Conservation (phyloP, 768 basidiomycete genomes). For the Naematelia aurantialba region DNA sequence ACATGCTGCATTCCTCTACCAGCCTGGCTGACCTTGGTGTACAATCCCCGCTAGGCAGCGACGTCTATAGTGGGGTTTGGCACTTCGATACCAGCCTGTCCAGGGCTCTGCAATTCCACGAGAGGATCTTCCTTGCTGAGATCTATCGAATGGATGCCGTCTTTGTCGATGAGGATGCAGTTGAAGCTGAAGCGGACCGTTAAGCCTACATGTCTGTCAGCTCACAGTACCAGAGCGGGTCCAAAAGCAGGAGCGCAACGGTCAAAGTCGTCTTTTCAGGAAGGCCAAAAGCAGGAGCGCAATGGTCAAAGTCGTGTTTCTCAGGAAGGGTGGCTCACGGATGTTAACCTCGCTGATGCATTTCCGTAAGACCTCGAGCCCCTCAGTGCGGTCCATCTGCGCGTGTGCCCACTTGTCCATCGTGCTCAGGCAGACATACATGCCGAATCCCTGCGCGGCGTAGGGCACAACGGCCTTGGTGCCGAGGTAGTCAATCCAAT, state of each 20-base stretch:
- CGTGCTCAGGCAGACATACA: conserved; percentile 86
- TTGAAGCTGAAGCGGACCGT: conserved; percentile 63
- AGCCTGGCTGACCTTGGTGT: not conserved
- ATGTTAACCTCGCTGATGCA: conserved; percentile 81
- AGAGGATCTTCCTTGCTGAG: conserved; percentile 49
- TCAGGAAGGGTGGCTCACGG: conserved; percentile 55
- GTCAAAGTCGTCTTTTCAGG: no score
- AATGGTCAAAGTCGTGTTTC: no score
- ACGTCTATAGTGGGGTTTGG: conserved; percentile 34
- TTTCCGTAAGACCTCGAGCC: conserved; percentile 72
- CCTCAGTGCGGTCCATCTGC: conserved; percentile 77
- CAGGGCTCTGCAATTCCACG: conserved; percentile 15
- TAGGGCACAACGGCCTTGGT: conserved; percentile 85
- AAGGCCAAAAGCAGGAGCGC: no score
- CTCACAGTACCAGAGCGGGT: no score
- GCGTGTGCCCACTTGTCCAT: conserved; percentile 93
- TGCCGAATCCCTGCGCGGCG: conserved; percentile 91
- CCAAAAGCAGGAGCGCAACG: no score
- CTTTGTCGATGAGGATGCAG: conserved; percentile 87
- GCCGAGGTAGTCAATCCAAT: conserved; percentile 96
- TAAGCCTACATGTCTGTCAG: conserved; percentile 28
- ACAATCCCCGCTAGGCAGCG: not conserved
- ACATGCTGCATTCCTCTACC: conserved; percentile 8
- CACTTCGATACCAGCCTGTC: conserved; percentile 10
- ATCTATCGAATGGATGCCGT: conserved; percentile 77